These are phyloP conservation scores for Claviceps sp. DNA, from an alignment of 2,329 filamentous ascomycete genomes.

Conservation along the genomic window DNA sequence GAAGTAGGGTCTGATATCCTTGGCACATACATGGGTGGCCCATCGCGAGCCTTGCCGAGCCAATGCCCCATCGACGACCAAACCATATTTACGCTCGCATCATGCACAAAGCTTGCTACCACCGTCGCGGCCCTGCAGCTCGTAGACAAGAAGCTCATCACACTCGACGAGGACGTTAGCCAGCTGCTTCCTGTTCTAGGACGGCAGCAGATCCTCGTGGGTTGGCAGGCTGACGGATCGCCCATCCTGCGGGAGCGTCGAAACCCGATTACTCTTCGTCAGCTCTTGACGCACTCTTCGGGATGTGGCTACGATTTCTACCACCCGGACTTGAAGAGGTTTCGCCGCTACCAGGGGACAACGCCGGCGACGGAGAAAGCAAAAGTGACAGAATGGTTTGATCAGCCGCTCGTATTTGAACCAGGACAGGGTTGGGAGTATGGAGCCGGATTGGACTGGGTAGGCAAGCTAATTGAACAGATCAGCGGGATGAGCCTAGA, in stretches of 20 bases:
- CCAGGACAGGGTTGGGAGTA: conserved; percentile 40
- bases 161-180: not conserved
- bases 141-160: conserved; percentile 27
- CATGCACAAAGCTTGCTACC: conserved; percentile 32
- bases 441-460: conserved; percentile 37
- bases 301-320: conserved; percentile 33
- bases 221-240: conserved; percentile 26
- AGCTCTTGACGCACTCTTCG: conserved; percentile 38
- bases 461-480: conserved; percentile 35
- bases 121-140: conserved; percentile 40
- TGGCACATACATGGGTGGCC: not conserved
- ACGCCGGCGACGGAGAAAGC: not conserved
- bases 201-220: conserved; percentile 34
- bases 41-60: not conserved
- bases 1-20: not conserved
- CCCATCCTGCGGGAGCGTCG: conserved; percentile 20
- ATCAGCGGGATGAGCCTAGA: conserved; percentile 29
- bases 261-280: conserved; percentile 32
- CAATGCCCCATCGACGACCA: not conserved
- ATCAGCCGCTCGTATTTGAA: conserved; percentile 23
- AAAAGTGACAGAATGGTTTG: conserved; percentile 19
- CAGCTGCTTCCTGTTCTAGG: conserved; percentile 28
- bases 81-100: conserved; percentile 15
- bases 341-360: not conserved
- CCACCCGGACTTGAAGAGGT: conserved; percentile 9